Evolutionary conservation across 2,329 filamentous ascomycete genomes (phyloP).

Genomic region (Penicillium glabrum): DNA sequence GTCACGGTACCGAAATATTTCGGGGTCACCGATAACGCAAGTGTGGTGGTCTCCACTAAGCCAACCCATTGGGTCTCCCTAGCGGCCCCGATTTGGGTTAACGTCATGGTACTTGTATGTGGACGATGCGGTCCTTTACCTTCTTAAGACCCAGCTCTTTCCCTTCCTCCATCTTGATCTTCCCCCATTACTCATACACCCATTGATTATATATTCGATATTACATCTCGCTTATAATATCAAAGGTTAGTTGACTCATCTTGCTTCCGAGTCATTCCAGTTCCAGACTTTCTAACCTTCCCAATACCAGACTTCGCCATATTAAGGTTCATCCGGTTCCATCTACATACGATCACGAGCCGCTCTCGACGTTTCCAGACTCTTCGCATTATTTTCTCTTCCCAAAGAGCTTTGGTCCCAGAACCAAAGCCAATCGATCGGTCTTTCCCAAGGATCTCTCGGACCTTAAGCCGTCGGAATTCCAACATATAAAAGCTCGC

Average conservation of each 20-base stretch:
- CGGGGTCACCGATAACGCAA: background rate
- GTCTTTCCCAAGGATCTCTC: conserved; percentile 21
- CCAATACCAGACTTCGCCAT: conserved; percentile 3
- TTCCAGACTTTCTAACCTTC: conserved; percentile 13
- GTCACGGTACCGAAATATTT: conserved; percentile 5
- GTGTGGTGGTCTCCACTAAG: background rate
- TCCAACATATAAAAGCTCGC: conserved; percentile 29
- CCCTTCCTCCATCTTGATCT: background rate
- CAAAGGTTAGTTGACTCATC: conserved; percentile 2
- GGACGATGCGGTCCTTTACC: background rate
- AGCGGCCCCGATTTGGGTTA: background rate
- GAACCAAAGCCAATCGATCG: background rate
- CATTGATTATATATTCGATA: background rate
- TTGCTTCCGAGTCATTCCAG: conserved; percentile 19
- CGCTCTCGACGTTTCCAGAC: conserved; percentile 32
- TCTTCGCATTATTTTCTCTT: conserved; percentile 18
- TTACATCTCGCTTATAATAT: conserved; percentile 4
- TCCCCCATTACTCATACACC: conserved; percentile 8
- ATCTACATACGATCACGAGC: conserved; percentile 15
- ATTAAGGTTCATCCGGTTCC: conserved; percentile 17
- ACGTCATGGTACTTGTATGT: conserved; percentile 5
- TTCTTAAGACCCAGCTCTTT: conserved; percentile 12
- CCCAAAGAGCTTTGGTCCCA: background rate
- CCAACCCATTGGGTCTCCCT: background rate
- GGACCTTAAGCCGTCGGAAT: conserved; percentile 28